Conservation (phyloP, 768 basidiomycete species). For the Termitomyces sp. region DNA sequence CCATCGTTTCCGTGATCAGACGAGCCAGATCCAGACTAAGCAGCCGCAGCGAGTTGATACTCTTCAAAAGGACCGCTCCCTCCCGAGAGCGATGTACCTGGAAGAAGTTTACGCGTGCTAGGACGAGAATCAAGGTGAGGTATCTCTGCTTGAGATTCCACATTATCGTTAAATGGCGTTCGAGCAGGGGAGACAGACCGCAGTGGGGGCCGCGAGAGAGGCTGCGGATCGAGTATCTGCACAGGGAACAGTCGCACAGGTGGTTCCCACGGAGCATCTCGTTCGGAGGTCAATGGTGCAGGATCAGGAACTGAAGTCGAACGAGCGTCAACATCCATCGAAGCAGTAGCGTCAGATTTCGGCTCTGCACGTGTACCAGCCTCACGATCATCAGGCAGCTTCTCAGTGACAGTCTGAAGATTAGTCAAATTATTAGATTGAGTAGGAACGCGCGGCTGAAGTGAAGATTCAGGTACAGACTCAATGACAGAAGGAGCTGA, state of each 20-base stretch:
- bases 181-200: not conserved
- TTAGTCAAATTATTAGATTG: not conserved
- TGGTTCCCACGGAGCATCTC: not conserved
- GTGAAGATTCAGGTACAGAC: not conserved
- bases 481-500: not conserved
- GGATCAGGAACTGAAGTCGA: not conserved
- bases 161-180: not conserved
- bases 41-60: slow-evolving; percentile 5
- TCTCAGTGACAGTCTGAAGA: not conserved
- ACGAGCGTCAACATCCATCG: not conserved
- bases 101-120: not conserved
- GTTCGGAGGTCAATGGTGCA: not conserved
- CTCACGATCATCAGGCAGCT: not conserved
- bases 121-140: too few relatives aligned
- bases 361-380: not conserved
- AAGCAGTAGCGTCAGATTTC: not conserved
- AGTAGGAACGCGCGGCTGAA: not conserved
- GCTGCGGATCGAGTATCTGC: not conserved
- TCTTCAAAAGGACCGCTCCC: not conserved
- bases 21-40: slow-evolving; percentile 3
- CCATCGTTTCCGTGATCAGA: slow-evolving; percentile 1
- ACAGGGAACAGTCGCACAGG: not conserved
- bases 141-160: not conserved
- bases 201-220: not conserved
- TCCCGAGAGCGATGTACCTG: not conserved